Evolutionary conservation across 2,329 filamentous ascomycete species (phyloP), one percentile per base, ranked within the genome.

Genomic region (Orbilia quercus): DNA sequence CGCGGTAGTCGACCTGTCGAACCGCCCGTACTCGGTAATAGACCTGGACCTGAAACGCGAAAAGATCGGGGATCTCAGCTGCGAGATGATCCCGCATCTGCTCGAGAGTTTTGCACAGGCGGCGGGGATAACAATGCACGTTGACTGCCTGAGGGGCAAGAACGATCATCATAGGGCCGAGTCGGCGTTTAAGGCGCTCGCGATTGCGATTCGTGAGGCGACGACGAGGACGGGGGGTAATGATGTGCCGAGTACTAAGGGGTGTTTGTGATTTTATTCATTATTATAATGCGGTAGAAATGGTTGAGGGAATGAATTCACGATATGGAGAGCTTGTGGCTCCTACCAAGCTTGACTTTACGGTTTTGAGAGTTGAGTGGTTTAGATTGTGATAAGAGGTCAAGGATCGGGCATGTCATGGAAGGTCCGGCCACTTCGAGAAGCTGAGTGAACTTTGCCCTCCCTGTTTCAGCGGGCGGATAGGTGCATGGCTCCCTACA

Each of bases 81-180:
- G 88, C 78, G 94, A 99, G 85, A 99, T 99, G 95, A 88, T 99
- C 44, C 93, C 94, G 48, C 95, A 99, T 84, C 96, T 93, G 77
- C 82, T 99, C 80, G 88, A 96, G 84, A 95, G 90, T 83, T 99
- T 97, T 82, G 93, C 94, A 44, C 91, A 96, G 83, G 91, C 88
- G 7, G 92, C 92, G 2, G 89, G 92, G 23, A 85, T 97, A 59
- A 99, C 95, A n/a, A 83, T 98, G 79, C 95, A 99, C 83, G 91
- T 99, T 70, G 92, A 97, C 82, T 96, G 91, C 82, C 82, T 96
- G 65, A 87, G 92, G 75, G 95, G 95, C 58, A 87, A 90, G 75
- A 99, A 98, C 82, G 95, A 98, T 82, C 95, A 98, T 82, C 95
- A 98, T 83, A 85, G 93, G 69, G 93, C 95, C 7, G 95, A 98